phyloP scores from a whole-genome alignment of 2,329 filamentous ascomycete species.

The Alternaria sp. region DNA sequence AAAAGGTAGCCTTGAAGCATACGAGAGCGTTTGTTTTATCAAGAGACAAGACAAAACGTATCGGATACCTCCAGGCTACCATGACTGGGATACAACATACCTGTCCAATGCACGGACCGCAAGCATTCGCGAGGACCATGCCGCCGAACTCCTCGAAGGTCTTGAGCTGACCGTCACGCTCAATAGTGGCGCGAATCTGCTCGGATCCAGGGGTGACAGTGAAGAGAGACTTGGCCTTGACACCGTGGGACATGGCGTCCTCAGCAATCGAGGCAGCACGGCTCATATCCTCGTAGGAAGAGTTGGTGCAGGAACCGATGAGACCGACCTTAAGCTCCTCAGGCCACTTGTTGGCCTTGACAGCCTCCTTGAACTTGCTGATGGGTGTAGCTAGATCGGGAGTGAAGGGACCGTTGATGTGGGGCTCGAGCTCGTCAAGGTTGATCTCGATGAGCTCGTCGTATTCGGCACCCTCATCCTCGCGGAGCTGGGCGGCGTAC shows the following conservation, averaged over 20 bases:
- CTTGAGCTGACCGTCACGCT: slow-evolving; percentile 82
- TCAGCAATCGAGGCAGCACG: slow-evolving; percentile 89
- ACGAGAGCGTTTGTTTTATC: neutral
- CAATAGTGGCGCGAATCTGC: slow-evolving; percentile 91
- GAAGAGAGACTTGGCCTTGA: slow-evolving; percentile 94
- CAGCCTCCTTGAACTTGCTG: slow-evolving; percentile 94
- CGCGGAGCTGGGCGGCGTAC: slow-evolving; percentile 84
- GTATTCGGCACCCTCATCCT: slow-evolving; percentile 91
- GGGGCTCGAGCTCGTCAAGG: slow-evolving; percentile 90
- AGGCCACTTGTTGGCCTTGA: slow-evolving; percentile 94
- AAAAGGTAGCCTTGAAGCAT: neutral
- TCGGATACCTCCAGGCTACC: neutral
- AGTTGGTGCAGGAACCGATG: slow-evolving; percentile 98
- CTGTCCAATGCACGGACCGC: no score
- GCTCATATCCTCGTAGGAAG: slow-evolving; percentile 87
- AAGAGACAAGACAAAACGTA: neutral
- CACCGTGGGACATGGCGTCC: slow-evolving; percentile 87
- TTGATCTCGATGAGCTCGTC: slow-evolving; percentile 97
- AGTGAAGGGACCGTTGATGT: slow-evolving; percentile 99
- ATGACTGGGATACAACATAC: no score
- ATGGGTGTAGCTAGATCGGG: slow-evolving; percentile 97
- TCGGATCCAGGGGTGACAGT: slow-evolving; percentile 96
- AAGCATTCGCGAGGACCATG: slow-evolving; percentile 93
- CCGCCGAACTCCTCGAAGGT: slow-evolving; percentile 97
- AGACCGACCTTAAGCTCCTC: slow-evolving; percentile 95